Conservation (phyloP, 805 yeast genomes). For the Peterozyma toletana region DNA sequence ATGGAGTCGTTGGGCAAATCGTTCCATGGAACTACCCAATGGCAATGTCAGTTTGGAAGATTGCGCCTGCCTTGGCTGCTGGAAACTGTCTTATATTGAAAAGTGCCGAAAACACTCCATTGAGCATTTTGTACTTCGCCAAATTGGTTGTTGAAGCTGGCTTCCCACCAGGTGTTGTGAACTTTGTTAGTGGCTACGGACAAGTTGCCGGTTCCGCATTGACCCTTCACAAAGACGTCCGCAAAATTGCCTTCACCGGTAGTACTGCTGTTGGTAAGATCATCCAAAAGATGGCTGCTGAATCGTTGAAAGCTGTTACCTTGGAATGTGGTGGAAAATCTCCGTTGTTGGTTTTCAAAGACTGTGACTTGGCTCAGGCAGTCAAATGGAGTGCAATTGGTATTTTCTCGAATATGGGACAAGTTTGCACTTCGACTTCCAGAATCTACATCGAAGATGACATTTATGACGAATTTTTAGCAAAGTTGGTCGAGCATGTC, state of each 20-base stretch:
- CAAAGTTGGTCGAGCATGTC: constrained; percentile 27
- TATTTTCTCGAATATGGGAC: constrained; percentile 55
- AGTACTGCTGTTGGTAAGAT: constrained; percentile 41
- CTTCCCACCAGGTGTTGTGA: constrained; percentile 44
- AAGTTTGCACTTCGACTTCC: constrained; percentile 60
- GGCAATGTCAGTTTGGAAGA: constrained; percentile 43
- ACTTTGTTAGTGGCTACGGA: constrained; percentile 38
- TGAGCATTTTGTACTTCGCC: constrained; percentile 35
- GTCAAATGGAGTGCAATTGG: constrained; percentile 40
- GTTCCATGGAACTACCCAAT: constrained; percentile 48
- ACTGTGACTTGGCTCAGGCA: constrained; percentile 39
- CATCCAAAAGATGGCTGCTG: constrained; percentile 33
- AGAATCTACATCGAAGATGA: constrained; percentile 50
- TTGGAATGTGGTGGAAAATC: constrained; percentile 50
- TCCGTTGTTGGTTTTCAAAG: constrained; percentile 38
- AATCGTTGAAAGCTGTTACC: constrained; percentile 35
- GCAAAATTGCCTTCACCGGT: constrained; percentile 50
- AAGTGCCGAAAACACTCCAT: constrained; percentile 43
- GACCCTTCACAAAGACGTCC: constrained; percentile 35
- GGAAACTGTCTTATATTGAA: constrained; percentile 42
- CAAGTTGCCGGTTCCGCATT: constrained; percentile 37
- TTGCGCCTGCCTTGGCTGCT: constrained; percentile 38
- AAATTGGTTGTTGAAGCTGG: constrained; percentile 35
- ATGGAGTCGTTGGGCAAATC: constrained; percentile 44
- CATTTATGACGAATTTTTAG: constrained; percentile 42